A percentile compares a stretch with the other conserved stretches of the same genome.
Evolutionary conservation across 2,329 filamentous ascomycete genomes (phyloP).

Genomic region (Alternaria metachromatica): DNA sequence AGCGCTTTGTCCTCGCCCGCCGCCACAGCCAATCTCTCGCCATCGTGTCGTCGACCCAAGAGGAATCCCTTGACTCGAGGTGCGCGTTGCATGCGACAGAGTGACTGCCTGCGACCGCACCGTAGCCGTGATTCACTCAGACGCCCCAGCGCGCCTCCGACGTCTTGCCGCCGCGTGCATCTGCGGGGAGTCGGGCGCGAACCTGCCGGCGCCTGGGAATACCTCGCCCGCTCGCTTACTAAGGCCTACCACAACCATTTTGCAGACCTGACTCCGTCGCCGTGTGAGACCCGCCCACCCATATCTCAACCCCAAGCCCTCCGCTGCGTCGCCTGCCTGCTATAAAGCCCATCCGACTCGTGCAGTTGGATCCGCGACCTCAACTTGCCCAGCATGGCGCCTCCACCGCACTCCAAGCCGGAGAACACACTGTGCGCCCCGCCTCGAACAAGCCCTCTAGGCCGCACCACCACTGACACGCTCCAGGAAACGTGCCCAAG

Average conservation of each 20-base stretch:
- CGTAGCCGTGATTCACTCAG: neutral
- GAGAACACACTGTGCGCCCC: constrained; percentile 82
- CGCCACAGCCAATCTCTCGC: neutral
- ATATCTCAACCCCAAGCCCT: constrained; percentile 18
- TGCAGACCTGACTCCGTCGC: constrained; percentile 22
- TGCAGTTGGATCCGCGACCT: constrained; percentile 33
- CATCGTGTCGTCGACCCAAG: neutral
- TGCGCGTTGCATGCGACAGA: neutral
- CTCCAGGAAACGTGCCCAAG: constrained; percentile 76
- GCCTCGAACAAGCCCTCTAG: constrained; percentile 1
- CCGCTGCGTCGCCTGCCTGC: constrained; percentile 39
- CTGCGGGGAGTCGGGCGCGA: constrained; percentile 2
- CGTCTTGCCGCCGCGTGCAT: neutral
- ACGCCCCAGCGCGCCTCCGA: neutral
- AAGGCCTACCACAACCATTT: constrained; percentile 24
- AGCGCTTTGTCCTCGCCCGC: constrained; percentile 9
- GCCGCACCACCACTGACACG: constrained; percentile 10
- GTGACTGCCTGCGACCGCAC: neutral
- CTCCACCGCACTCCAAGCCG: constrained; percentile 94
- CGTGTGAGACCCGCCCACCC: constrained; percentile 25
- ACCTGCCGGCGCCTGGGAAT: neutral
- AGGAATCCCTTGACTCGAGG: neutral
- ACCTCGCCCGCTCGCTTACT: constrained; percentile 21
- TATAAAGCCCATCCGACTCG: constrained; percentile 37
- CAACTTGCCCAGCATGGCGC: constrained; percentile 72